Evolutionary conservation across 768 basidiomycete species (phyloP).

Genomic region (Mycena albidolilacea): DNA sequence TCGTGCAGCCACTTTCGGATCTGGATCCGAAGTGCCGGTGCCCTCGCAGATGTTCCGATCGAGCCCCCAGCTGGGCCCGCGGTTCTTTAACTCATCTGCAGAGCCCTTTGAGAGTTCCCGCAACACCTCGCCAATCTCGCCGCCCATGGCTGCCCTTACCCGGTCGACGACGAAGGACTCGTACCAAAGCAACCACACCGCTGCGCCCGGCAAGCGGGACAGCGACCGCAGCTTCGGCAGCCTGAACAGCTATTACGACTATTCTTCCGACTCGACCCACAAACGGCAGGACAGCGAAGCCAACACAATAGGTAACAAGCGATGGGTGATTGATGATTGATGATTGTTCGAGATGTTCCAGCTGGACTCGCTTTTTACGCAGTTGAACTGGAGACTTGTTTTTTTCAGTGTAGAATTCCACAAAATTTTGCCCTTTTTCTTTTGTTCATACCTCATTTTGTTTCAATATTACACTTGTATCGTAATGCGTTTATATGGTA

Average conservation of each 20-base stretch:
- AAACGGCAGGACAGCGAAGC: slow-evolving; percentile 49
- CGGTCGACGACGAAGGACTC: slow-evolving; percentile 53
- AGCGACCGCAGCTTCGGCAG: slow-evolving; percentile 61
- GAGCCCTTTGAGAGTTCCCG: slow-evolving; percentile 56
- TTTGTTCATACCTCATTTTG: slow-evolving; percentile 10
- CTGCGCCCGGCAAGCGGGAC: slow-evolving; percentile 52
- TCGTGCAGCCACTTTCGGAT: slow-evolving; percentile 47
- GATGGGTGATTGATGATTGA: slow-evolving; percentile 40
- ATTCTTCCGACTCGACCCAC: slow-evolving; percentile 50
- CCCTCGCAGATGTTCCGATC: slow-evolving; percentile 56
- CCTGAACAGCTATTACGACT: slow-evolving; percentile 49
- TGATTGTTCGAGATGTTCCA: not conserved
- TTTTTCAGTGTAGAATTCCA: slow-evolving; percentile 29
- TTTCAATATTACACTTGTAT: slow-evolving; percentile 31
- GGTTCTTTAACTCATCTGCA: slow-evolving; percentile 60
- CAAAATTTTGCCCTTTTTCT: slow-evolving; percentile 16
- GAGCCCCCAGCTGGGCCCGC: slow-evolving; percentile 58
- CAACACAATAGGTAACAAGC: slow-evolving; percentile 41
- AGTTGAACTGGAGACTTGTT: slow-evolving; percentile 21
- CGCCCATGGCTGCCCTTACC: slow-evolving; percentile 54
- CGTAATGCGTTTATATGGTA: slow-evolving; percentile 28
- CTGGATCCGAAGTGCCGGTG: slow-evolving; percentile 52
- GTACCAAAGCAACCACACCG: slow-evolving; percentile 45
- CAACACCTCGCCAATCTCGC: slow-evolving; percentile 44
- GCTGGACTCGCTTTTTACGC: not conserved